Percentiles rank a stretch among this genome's conserved stretches.
These are phyloP conservation scores for Oxyria digyna DNA, from an alignment of 148 eudicot species.

Conservation along the genomic window DNA sequence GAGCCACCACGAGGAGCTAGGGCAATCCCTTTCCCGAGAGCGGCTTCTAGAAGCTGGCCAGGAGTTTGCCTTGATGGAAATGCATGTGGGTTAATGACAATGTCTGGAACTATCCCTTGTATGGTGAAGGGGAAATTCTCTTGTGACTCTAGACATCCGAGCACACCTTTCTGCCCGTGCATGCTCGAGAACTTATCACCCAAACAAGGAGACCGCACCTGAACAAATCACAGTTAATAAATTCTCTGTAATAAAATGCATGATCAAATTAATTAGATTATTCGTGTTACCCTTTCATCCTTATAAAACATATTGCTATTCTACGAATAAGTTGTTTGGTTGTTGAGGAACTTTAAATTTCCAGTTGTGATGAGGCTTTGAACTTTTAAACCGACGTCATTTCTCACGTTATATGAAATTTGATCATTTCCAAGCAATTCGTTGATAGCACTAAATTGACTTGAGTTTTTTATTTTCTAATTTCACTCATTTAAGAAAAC, in stretches of 20 bases:
- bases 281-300: not conserved
- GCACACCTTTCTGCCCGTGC: slow-evolving; percentile 98
- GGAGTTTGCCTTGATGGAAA: slow-evolving; percentile 97
- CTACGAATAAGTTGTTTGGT: not conserved
- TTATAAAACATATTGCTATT: not conserved
- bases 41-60: slow-evolving; percentile 91
- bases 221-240: slow-evolving; percentile 9
- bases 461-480: not conserved
- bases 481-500: not conserved
- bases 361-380: too few relatives aligned
- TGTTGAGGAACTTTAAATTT: too few relatives aligned
- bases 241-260: not conserved
- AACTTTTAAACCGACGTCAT: too few relatives aligned
- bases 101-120: slow-evolving; percentile 95
- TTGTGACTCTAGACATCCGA: slow-evolving; percentile 76
- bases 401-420: not conserved
- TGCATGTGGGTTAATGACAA: slow-evolving; percentile 97
- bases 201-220: slow-evolving; percentile 88
- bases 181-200: slow-evolving; percentile 95
- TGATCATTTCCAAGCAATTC: not conserved
- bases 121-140: slow-evolving; percentile 86
- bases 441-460: not conserved
- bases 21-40: slow-evolving; percentile 91
- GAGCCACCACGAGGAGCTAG: slow-evolving; percentile 77
- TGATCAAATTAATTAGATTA: not conserved